Evolutionary conservation across 2,329 filamentous ascomycete genomes (phyloP), one percentile per base, ranked within the genome.

Genomic region (Corynespora cassiicola): DNA sequence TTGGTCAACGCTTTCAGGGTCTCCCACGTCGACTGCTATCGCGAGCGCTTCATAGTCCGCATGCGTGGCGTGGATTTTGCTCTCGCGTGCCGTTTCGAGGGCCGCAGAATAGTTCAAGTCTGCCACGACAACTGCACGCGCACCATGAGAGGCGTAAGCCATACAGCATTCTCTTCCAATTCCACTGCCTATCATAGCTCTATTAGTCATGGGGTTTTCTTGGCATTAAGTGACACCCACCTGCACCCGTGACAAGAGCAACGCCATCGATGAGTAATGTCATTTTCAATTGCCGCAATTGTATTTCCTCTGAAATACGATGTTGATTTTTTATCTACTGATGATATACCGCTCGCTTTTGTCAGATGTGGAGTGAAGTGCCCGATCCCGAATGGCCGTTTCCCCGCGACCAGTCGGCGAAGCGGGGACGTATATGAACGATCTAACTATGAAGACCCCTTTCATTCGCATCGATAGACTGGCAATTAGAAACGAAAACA

Each of bases 21-120:
- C 38, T 2, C 49, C 41, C 1, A 62, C 52, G 31, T 69, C 57
- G n/a, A 66, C 49, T 10, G 40, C 14, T 6, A 58, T 31, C 5
- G 47, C 51, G 1, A 57, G 14, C 4, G 52, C 30, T 3, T 31
- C 37, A 29, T 57, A 67, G 2, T 48, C 34, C 7, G 53, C 49
- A 28, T 61, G 58, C 9, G 36, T 52, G 4, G 60, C 57, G 12
- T 51, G 39, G 7, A 36, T 38, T 33, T 55, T 56, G 18, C 29
- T 31, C 11, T 31, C 18, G 9, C 11, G 29, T 5, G 18, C 29
- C 4, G 29, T 31, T 4, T 31, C 7, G 5, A 5, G 2, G 8
- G 29, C 29, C 4, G 29, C 17, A n/a, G 1, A 7, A 9, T 21
- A 12, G 29, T 31, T 31, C 5, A 22, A 12, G 29, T 31, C 29